Percentiles rank a stretch among this genome's conserved stretches.
These are phyloP conservation scores for Pelargonium cotyledonis DNA, from an alignment of 441 rosid genomes.

Conservation along the genomic window DNA sequence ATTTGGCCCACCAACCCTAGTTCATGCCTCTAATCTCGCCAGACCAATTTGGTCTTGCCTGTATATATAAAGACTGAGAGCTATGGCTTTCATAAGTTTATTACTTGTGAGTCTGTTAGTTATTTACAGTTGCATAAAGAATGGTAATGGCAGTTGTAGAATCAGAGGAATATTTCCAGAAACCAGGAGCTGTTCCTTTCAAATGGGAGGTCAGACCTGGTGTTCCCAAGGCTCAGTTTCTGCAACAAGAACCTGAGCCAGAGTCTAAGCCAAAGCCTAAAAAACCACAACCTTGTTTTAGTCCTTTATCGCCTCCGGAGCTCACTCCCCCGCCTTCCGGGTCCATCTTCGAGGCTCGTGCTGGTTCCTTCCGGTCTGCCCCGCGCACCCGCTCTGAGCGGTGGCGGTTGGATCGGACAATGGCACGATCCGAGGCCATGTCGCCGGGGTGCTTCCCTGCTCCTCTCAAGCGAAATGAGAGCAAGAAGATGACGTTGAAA, in stretches of 20 bases:
- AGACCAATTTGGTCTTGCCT: slow-evolving; percentile 14
- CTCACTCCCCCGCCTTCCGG: slow-evolving; percentile 63
- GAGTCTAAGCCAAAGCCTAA: slow-evolving; percentile 15
- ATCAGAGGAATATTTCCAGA: slow-evolving; percentile 58
- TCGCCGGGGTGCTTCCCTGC: slow-evolving; percentile 66
- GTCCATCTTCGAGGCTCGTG: slow-evolving; percentile 34
- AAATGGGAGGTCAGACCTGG: slow-evolving; percentile 99
- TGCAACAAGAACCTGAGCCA: slow-evolving; percentile 19
- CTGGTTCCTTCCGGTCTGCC: slow-evolving; percentile 52
- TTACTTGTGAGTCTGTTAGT: neutral
- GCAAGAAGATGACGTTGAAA: slow-evolving; percentile 30
- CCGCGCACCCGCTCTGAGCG: slow-evolving; percentile 55
- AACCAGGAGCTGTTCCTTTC: slow-evolving; percentile 76
- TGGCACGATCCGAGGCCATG: slow-evolving; percentile 33
- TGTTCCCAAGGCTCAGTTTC: slow-evolving; percentile 62
- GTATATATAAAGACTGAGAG: slow-evolving; percentile 21
- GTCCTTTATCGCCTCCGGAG: slow-evolving; percentile 25
- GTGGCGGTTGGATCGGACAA: slow-evolving; percentile 39
- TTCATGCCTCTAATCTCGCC: slow-evolving; percentile 72
- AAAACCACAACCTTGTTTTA: slow-evolving; percentile 16
- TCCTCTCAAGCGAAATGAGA: slow-evolving; percentile 37
- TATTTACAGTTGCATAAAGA: slow-evolving; percentile 11
- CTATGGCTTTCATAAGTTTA: neutral
- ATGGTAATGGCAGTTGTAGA: slow-evolving; percentile 26
- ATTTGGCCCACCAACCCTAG: slow-evolving; percentile 49